A percentile compares a stretch with the other conserved stretches of the same genome.
Conservation (phyloP, 495 filamentous ascomycete species). For the Xylaria flabelliformis region DNA sequence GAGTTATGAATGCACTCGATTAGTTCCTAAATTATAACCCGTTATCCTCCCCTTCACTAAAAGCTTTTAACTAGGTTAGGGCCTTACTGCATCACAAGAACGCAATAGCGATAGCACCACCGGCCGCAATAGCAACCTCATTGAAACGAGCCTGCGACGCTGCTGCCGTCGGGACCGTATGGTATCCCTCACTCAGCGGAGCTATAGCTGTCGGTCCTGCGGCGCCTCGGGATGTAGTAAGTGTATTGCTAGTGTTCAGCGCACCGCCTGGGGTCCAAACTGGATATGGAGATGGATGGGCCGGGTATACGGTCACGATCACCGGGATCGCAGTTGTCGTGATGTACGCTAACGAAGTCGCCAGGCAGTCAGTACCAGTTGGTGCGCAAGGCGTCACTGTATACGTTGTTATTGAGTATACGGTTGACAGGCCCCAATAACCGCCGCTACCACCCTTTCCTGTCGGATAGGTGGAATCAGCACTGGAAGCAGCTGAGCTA, state of each 20-base stretch:
- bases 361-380: constrained; percentile 64
- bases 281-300: background rate
- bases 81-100: background rate
- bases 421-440: constrained; percentile 50
- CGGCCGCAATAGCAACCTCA: constrained; percentile 9
- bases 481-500: background rate
- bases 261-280: background rate
- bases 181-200: constrained; percentile 1
- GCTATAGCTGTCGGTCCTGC: background rate
- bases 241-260: constrained; percentile 1
- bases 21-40: constrained; percentile 1
- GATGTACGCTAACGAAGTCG: constrained; percentile 24
- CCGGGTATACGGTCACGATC: constrained; percentile 9
- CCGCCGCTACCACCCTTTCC: background rate
- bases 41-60: constrained; percentile 4
- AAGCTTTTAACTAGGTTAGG: background rate
- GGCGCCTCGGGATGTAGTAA: background rate
- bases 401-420: constrained; percentile 63
- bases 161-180: constrained; percentile 3
- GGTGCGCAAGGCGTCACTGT: constrained; percentile 65
- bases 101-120: constrained; percentile 9
- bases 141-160: constrained; percentile 2
- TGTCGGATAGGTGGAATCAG: background rate
- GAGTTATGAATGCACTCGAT: background rate
- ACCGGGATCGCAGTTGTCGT: background rate